phyloP scores from a whole-genome alignment of 2,329 filamentous ascomycete species.

The Juglanconis sp. region DNA sequence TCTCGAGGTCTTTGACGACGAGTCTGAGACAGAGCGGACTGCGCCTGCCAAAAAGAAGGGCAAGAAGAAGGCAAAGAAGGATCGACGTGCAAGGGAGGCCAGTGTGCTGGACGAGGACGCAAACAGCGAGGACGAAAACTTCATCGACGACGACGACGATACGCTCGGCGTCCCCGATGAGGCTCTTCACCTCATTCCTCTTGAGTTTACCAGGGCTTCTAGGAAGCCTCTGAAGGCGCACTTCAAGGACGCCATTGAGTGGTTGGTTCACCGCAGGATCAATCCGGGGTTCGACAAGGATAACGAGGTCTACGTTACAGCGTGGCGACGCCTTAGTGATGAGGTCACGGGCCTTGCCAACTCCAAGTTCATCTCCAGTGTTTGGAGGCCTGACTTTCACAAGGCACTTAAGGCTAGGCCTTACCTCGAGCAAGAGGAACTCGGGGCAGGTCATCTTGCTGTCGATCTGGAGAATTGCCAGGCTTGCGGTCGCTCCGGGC shows the following conservation, averaged over 20 bases:
- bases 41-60: slow-evolving; percentile 12
- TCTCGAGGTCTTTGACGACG: slow-evolving; percentile 31
- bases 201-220: slow-evolving; percentile 65
- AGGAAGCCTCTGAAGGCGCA: slow-evolving; percentile 68
- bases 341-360: slow-evolving; percentile 65
- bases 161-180: slow-evolving; percentile 55
- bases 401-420: slow-evolving; percentile 64
- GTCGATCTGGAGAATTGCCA: slow-evolving; percentile 11
- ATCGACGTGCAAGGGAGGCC: slow-evolving; percentile 11
- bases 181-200: slow-evolving; percentile 46
- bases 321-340: slow-evolving; percentile 69
- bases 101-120: slow-evolving; percentile 1
- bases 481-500: slow-evolving; percentile 55
- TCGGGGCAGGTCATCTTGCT: slow-evolving; percentile 16
- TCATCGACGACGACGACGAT: slow-evolving; percentile 60
- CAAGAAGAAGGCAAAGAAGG: slow-evolving; percentile 18
- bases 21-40: slow-evolving; percentile 24
- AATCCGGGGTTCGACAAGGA: slow-evolving; percentile 64
- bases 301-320: slow-evolving; percentile 63
- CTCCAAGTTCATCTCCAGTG: slow-evolving; percentile 69
- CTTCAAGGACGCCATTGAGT: slow-evolving; percentile 72
- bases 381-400: slow-evolving; percentile 67
- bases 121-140: slow-evolving; percentile 29
- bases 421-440: slow-evolving; percentile 41
- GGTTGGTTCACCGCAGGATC: slow-evolving; percentile 77